Evolutionary conservation across 1,284 basidiomycete genomes (phyloP).

Genomic region (Exsudoporus floridanus): DNA sequence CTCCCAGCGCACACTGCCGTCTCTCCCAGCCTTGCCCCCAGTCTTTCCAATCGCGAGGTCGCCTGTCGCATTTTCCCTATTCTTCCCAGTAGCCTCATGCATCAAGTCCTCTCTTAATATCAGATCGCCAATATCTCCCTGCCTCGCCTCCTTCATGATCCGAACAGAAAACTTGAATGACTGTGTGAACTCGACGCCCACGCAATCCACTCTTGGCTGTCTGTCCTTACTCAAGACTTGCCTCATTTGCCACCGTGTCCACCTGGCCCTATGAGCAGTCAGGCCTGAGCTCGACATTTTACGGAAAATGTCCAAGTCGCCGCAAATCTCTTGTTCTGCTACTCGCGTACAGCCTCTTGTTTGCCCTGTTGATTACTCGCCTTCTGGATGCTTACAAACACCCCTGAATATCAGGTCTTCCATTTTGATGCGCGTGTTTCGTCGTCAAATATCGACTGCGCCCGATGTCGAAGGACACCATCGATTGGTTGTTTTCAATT

Average conservation of each 20-base stretch:
- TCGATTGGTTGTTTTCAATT: slow-evolving; percentile 18
- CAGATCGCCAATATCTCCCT: slow-evolving; percentile 30
- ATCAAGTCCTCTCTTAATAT: slow-evolving; percentile 34
- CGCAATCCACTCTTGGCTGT: slow-evolving; percentile 1
- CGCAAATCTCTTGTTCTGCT: slow-evolving; percentile 12
- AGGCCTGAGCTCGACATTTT: slow-evolving; percentile 11
- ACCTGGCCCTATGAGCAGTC: slow-evolving; percentile 1
- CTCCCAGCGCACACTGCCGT: not conserved
- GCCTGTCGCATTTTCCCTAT: not conserved
- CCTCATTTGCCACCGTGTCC: slow-evolving; percentile 10
- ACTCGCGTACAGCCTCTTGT: slow-evolving; percentile 30
- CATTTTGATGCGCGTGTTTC: slow-evolving; percentile 39
- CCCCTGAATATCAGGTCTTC: slow-evolving; percentile 33
- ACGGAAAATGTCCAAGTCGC: slow-evolving; percentile 17
- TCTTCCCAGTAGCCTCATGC: slow-evolving; percentile 27
- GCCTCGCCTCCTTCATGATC: slow-evolving; percentile 36
- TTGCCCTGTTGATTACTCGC: slow-evolving; percentile 14
- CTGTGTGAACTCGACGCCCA: slow-evolving; percentile 25
- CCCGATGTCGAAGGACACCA: slow-evolving; percentile 28
- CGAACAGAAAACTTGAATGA: slow-evolving; percentile 26
- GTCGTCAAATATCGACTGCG: slow-evolving; percentile 34
- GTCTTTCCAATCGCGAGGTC: not conserved
- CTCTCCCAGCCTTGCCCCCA: not conserved
- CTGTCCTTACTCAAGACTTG: slow-evolving; percentile 8
- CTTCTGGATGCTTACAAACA: slow-evolving; percentile 21